Evolutionary conservation across 768 basidiomycete species (phyloP).

Genomic region (Tricholoma matsutake): DNA sequence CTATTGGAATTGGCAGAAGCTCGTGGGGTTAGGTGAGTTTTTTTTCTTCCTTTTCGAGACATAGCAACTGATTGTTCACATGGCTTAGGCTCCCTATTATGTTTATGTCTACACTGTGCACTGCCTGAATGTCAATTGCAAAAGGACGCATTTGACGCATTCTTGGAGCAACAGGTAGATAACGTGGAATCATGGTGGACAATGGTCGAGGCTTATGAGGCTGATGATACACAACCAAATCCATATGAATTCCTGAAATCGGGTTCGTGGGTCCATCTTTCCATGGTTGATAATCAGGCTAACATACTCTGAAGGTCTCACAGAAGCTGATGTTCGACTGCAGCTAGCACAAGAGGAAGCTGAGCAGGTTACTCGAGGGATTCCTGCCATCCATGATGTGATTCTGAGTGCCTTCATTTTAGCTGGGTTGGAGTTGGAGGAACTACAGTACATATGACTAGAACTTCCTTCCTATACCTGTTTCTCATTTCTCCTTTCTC

Average conservation of each 20-base stretch:
- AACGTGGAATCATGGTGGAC: background rate
- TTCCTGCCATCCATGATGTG: too few species aligned
- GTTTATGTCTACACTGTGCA: background rate
- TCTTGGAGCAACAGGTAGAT: too few species aligned
- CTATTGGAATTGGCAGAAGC: too few species aligned
- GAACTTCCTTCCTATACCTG: too few species aligned
- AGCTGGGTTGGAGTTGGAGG: background rate
- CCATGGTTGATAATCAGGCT: background rate
- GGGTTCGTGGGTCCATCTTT: background rate
- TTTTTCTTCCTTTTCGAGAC: too few species aligned
- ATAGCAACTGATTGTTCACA: background rate
- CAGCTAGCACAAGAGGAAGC: background rate
- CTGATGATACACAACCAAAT: too few species aligned
- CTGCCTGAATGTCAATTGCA: background rate
- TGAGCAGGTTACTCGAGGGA: background rate
- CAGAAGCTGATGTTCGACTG: background rate
- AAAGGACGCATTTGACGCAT: background rate
- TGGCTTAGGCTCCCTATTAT: background rate
- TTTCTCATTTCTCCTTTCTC: background rate
- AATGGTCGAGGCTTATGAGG: background rate
- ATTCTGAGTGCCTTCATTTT: background rate
- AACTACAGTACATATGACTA: background rate
- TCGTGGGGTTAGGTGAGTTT: too few species aligned
- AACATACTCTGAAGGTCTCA: too few species aligned
- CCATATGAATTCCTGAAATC: background rate